Conservation (phyloP, 805 yeast species). For the Cyberlindnera euphorbiiphila region DNA sequence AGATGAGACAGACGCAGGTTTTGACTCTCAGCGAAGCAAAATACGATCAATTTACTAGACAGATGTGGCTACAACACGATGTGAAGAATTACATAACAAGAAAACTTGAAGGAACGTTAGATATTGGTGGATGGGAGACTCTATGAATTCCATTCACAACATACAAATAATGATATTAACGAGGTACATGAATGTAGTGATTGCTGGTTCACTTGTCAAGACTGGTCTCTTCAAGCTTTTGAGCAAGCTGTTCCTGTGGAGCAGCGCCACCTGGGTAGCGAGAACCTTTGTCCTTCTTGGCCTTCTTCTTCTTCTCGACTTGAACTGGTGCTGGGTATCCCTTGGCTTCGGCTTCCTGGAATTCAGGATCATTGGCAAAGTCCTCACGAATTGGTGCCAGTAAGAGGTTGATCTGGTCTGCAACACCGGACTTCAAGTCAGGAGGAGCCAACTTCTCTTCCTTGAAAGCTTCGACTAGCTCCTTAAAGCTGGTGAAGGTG, state of each 20-base stretch:
- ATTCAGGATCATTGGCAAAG: constrained; percentile 57
- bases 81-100: constrained; percentile 75
- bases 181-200: neutral
- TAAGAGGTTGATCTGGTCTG: constrained; percentile 75
- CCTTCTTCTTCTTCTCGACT: constrained; percentile 63
- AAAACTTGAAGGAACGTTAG: constrained; percentile 71
- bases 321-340: constrained; percentile 81
- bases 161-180: neutral
- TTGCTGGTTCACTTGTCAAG: constrained; percentile 4
- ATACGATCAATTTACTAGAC: constrained; percentile 62
- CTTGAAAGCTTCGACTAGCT: constrained; percentile 68
- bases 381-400: constrained; percentile 82
- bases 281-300: constrained; percentile 84
- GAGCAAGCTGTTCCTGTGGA: constrained; percentile 32
- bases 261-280: constrained; percentile 69
- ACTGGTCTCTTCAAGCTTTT: constrained; percentile 37
- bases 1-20: constrained; percentile 66
- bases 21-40: constrained; percentile 57
- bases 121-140: constrained; percentile 96
- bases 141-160: constrained; percentile 36
- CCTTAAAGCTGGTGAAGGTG: constrained; percentile 61
- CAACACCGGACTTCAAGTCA: constrained; percentile 89
- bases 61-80: constrained; percentile 76
- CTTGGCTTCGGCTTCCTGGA: constrained; percentile 64
- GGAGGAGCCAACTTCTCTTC: constrained; percentile 81